Percentiles rank a stretch among this genome's conserved stretches.
Evolutionary conservation across 441 rosid genomes (phyloP).

Genomic region (Theobroma grandiflorum): DNA sequence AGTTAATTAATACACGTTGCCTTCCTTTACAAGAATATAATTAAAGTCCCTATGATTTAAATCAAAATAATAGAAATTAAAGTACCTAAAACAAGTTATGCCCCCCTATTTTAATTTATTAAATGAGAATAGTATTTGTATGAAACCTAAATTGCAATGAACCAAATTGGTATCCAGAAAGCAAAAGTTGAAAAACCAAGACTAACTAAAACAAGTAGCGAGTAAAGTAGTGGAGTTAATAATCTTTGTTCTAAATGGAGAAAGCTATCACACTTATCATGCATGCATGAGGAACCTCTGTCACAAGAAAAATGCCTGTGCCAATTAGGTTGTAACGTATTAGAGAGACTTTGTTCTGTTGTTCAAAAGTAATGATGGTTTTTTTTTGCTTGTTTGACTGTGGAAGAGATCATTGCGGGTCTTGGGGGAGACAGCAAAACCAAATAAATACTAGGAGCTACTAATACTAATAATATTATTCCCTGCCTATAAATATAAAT

Average conservation of each 20-base stretch:
- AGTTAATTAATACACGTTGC: no score
- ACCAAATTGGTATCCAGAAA: not conserved
- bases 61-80: no score
- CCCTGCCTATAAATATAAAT: not conserved
- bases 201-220: not conserved
- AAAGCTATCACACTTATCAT: not conserved
- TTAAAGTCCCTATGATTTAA: no score
- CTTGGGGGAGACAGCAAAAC: slow-evolving; percentile 30
- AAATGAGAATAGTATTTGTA: not conserved
- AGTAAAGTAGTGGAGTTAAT: not conserved
- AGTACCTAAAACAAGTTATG: not conserved
- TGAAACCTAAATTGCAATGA: not conserved
- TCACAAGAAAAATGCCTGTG: not conserved
- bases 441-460: not conserved
- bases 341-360: not conserved
- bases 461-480: not conserved
- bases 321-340: slow-evolving; percentile 23
- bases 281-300: not conserved
- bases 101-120: not conserved
- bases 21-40: no score
- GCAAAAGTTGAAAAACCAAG: not conserved
- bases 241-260: not conserved
- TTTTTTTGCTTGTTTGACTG: slow-evolving; percentile 24
- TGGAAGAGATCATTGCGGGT: slow-evolving; percentile 27
- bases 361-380: not conserved